Base-by-base conservation (phyloP, 192 early-diverging fungal species). In the Phycomyces nitens region DNA sequence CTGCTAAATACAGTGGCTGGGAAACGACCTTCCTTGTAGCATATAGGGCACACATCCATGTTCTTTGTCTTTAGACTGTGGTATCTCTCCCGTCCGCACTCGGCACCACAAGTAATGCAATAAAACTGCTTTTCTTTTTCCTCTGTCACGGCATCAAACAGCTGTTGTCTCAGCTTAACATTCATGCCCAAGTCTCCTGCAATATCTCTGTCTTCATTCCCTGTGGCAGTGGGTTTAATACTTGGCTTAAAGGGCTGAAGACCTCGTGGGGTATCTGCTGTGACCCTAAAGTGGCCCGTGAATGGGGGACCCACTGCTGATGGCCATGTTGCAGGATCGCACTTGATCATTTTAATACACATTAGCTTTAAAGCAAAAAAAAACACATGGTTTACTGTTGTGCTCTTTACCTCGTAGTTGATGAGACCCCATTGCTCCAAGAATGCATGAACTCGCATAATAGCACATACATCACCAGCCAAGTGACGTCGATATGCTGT, bases 351-450 rank as follows among this genome's bases (percentile, higher is more conserved):
- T 8, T 22, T 49, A n/a, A n/a, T n/a, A 51, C 41, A 60, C 21
- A 39, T 11, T 42, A 11, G n/a, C 15, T 3, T 14, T 39, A 56
- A 51, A 34, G 40, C 21, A 53, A 3, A 58, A 38, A 27, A 43
- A n/a, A 27, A 26, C 4, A 38, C 5, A 40, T 57, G 16, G 40
- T 18, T 23, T 21, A 8, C 22, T 5, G 3, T 29, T 0, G n/a
- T n/a, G n/a, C 1, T 50, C 50, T 23, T 52, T 71, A 93, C 92
- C 83, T 99, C 94, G 75, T 97, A 94, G 77, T 99, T 99, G 69
- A 99, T 93, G 27, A 99, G 79, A 1, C 97, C 97, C 97, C 97
- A 99, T 72, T 99, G 96, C 77, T 99, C 96, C 53, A 99, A 79
- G 62, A 99, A 96, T 3, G 96, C 93, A 78, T 99, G 97, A 4